Percentiles rank a stretch among this genome's conserved stretches.
These are phyloP conservation scores for Curvularia spicifera DNA, from an alignment of 2,329 filamentous ascomycete species.

Conservation along the genomic window DNA sequence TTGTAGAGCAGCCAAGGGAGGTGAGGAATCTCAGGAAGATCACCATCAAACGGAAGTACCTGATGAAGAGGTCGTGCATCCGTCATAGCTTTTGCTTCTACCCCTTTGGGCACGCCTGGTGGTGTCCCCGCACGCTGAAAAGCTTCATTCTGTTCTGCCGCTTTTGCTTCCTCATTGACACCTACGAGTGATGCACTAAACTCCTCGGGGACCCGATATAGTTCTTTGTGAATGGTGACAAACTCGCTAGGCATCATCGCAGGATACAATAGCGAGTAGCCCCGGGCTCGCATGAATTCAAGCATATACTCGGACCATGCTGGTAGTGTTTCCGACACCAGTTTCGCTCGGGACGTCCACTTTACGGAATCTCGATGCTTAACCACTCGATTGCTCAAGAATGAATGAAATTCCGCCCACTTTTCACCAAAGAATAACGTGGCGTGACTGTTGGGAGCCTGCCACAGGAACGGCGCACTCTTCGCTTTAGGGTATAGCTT, in stretches of 20 bases:
- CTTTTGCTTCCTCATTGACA: constrained; percentile 7
- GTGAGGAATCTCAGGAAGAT: constrained; percentile 56
- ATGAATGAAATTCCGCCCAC: constrained; percentile 85
- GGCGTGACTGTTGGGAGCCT: constrained; percentile 82
- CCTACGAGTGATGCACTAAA: constrained; percentile 37
- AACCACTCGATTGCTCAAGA: constrained; percentile 69
- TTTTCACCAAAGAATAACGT: constrained; percentile 82
- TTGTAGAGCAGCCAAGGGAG: constrained; percentile 69
- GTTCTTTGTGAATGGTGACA: constrained; percentile 77
- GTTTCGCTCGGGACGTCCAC: constrained; percentile 33
- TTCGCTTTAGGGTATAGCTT: constrained; percentile 37
- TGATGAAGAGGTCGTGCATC: constrained; percentile 54
- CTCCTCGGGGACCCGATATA: constrained; percentile 76
- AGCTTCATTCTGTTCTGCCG: constrained; percentile 33
- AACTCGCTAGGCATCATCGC: constrained; percentile 62
- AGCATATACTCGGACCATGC: constrained; percentile 80
- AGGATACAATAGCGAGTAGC: constrained; percentile 83
- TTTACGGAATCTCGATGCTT: constrained; percentile 35
- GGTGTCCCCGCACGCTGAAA: constrained; percentile 52
- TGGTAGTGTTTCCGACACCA: constrained; percentile 71
- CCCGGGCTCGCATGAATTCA: constrained; percentile 75
- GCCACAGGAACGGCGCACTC: constrained; percentile 76
- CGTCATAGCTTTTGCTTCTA: constrained; percentile 59
- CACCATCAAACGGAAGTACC: constrained; percentile 56
- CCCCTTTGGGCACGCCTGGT: constrained; percentile 16